Base-by-base conservation (phyloP, 495 filamentous ascomycete genomes). In the Penicillium salamii region DNA sequence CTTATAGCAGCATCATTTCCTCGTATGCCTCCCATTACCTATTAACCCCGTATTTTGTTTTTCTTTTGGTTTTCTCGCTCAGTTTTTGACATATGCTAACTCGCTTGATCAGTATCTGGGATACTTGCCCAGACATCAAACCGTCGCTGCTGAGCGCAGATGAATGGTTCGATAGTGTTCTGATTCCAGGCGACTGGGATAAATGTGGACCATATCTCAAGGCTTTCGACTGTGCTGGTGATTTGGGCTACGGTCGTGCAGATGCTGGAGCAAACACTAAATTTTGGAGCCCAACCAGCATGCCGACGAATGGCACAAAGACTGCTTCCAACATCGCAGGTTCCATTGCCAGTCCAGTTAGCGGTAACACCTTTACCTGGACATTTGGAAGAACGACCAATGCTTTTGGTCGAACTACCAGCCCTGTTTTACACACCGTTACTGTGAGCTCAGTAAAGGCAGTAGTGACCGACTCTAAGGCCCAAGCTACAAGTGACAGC, bases 331-430 rank as follows among this genome's bases (percentile, higher is more conserved):
- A 62, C 13, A 42, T 31, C 3, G 49, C 36, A 0, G 46, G 52
- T 23, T 14, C 45, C 2, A 21, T 62, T 9, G 50, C 52, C 7
- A 42, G 41, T 2, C 59, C 59, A 1, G 42, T 59, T 11, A 55
- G 55, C 15, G 57, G 50, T 0, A 36, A 41, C 11, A 55, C 39
- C 13, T 58, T 62, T 4, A 58, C 55, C n/a, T 56, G 55, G 59
- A 50, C 52, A 0, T 42, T 26, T 26, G 23, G 23, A 3, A 26
- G 8, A 8, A 26, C 23, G 13, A 21, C 19, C 11, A 21, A 3
- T 2, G 8, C 36, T 23, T 20, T 46, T 40, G 38, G 34, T 5
- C 15, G 39, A 9, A 26, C 23, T 26, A 26, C 3, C 3, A 26
- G 23, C 23, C 14, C 35, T n/a, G 3, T 31, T n/a, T 9, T 29